phyloP scores from a whole-genome alignment of 805 yeast species.

The Cyberlindnera maritima region DNA sequence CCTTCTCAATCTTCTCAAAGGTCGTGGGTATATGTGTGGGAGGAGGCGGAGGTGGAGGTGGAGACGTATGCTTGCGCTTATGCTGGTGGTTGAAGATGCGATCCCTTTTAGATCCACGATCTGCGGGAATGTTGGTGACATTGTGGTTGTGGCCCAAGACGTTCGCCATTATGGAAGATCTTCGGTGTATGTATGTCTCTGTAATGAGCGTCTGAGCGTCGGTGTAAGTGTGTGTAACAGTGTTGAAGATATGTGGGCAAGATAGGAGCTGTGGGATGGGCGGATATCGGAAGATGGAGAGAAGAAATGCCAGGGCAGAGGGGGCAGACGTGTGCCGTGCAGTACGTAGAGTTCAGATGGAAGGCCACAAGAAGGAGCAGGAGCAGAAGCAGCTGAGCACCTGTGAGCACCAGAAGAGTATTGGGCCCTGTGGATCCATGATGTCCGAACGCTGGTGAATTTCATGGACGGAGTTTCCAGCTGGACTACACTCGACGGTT shows the following conservation, averaged over 20 bases:
- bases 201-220: no score
- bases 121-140: slow-evolving; percentile 1
- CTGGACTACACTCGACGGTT: not conserved
- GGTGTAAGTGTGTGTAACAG: no score
- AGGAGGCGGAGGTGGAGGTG: no score
- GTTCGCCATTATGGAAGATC: slow-evolving; percentile 9
- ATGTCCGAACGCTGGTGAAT: not conserved
- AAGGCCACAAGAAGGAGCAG: not conserved
- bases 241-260: no score
- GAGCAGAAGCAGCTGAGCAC: not conserved
- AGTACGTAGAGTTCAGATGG: not conserved
- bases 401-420: no score
- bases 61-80: slow-evolving; percentile 11
- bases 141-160: slow-evolving; percentile 6
- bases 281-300: not conserved
- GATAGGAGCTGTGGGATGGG: no score
- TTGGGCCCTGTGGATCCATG: no score
- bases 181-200: no score
- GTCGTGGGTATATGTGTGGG: slow-evolving; percentile 32
- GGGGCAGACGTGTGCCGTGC: no score
- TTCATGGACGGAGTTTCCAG: not conserved
- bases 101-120: not conserved
- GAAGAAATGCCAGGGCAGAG: no score
- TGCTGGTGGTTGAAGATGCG: not conserved
- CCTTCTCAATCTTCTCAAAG: slow-evolving; percentile 51